Evolutionary conservation across 2,329 filamentous ascomycete genomes (phyloP).

Genomic region (Paecilomyces formosus): DNA sequence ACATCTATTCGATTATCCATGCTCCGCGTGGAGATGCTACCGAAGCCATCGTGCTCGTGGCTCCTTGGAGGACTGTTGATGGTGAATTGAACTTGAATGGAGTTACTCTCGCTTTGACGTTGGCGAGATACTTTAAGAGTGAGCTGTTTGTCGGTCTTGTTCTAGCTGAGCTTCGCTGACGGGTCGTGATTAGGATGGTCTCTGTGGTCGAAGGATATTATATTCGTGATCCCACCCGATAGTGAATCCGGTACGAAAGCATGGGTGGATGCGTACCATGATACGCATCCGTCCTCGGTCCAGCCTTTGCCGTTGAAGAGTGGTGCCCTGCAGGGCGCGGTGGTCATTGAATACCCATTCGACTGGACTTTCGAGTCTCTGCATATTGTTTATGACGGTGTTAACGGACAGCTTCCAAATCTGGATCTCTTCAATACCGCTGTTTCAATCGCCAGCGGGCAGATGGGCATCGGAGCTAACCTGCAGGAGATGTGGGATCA

Average conservation of each 20-base stretch:
- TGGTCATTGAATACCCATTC: slow-evolving; percentile 89
- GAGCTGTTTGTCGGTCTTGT: slow-evolving; percentile 10
- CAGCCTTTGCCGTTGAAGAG: slow-evolving; percentile 80
- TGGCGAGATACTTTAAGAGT: slow-evolving; percentile 92
- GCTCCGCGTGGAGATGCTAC: slow-evolving; percentile 93
- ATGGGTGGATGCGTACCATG: slow-evolving; percentile 97
- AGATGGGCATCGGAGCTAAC: slow-evolving; percentile 80
- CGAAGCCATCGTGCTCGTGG: slow-evolving; percentile 89
- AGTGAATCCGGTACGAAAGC: slow-evolving; percentile 86
- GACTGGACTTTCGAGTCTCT: slow-evolving; percentile 78
- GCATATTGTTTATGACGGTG: slow-evolving; percentile 88
- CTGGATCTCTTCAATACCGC: slow-evolving; percentile 94
- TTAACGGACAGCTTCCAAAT: slow-evolving; percentile 93
- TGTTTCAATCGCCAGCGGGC: slow-evolving; percentile 74
- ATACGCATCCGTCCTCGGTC: slow-evolving; percentile 67
- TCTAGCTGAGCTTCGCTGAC: slow-evolving; percentile 9
- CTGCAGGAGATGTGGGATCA: slow-evolving; percentile 82
- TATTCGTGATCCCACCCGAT: slow-evolving; percentile 81
- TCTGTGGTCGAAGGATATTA: slow-evolving; percentile 97
- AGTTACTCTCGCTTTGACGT: slow-evolving; percentile 73
- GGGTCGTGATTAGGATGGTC: slow-evolving; percentile 61
- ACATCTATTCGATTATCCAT: slow-evolving; percentile 87
- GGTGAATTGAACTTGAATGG: slow-evolving; percentile 77
- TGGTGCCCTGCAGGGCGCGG: slow-evolving; percentile 81
- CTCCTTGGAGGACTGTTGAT: slow-evolving; percentile 77